Evolutionary conservation across 768 basidiomycete genomes (phyloP).

Genomic region (Rhizopogon vesiculosus): DNA sequence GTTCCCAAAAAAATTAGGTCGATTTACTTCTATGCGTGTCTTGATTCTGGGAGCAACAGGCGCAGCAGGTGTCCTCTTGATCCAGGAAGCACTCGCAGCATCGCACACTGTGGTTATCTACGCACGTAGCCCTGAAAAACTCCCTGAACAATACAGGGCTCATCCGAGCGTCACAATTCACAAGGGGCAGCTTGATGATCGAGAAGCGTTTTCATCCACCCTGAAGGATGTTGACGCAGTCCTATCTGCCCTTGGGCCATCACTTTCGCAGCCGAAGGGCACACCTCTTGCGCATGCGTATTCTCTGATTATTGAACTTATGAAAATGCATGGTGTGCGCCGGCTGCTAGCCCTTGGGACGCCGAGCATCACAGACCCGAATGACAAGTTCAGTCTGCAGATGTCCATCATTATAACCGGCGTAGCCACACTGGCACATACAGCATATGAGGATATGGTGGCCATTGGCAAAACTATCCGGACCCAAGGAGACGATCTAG

Average conservation of each 20-base stretch:
- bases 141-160: slow-evolving; percentile 45
- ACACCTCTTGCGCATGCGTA: slow-evolving; percentile 65
- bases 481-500: slow-evolving; percentile 41
- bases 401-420: slow-evolving; percentile 33
- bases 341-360: slow-evolving; percentile 68
- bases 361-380: slow-evolving; percentile 54
- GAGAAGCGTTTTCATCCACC: slow-evolving; percentile 43
- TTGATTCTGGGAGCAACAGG: slow-evolving; percentile 74
- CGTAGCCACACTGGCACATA: slow-evolving; percentile 37
- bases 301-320: slow-evolving; percentile 45
- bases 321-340: slow-evolving; percentile 47
- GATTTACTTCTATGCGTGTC: slow-evolving; percentile 36
- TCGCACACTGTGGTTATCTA: slow-evolving; percentile 51
- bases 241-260: slow-evolving; percentile 62
- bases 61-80: slow-evolving; percentile 49
- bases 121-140: slow-evolving; percentile 59
- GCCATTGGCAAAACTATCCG: slow-evolving; percentile 56
- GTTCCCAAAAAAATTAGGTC: not conserved
- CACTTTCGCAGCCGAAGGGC: slow-evolving; percentile 33
- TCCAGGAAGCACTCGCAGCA: slow-evolving; percentile 47
- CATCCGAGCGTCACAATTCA: slow-evolving; percentile 43
- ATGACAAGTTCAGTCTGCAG: slow-evolving; percentile 50
- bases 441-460: slow-evolving; percentile 66
- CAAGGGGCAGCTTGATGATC: slow-evolving; percentile 53
- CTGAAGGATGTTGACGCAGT: slow-evolving; percentile 57